Evolutionary conservation across 1,284 basidiomycete genomes (phyloP).

Genomic region (Takashimella koratensis): DNA sequence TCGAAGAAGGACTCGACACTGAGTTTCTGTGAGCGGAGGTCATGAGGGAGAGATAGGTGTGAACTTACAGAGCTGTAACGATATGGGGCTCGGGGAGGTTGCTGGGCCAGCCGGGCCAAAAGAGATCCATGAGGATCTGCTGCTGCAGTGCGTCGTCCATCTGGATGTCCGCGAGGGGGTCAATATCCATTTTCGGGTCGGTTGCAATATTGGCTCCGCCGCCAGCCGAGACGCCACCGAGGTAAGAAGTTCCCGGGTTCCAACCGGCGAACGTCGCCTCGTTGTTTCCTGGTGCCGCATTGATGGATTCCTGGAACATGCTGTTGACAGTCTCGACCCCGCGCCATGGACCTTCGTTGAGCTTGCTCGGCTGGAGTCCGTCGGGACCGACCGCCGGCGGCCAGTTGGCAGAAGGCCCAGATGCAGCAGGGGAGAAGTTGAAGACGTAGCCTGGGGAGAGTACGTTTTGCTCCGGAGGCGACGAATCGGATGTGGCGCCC

Average conservation of each 20-base stretch:
- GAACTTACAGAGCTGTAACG: conserved; percentile 43
- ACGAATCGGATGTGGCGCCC: neutral
- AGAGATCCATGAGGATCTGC: conserved; percentile 41
- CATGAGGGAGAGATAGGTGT: neutral
- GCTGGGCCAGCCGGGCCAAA: conserved; percentile 49
- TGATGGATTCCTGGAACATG: neutral
- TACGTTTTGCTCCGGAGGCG: conserved; percentile 11
- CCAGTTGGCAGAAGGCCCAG: conserved; percentile 6
- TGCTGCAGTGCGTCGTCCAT: conserved; percentile 30
- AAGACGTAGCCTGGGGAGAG: conserved; percentile 39
- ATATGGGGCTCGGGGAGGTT: conserved; percentile 47
- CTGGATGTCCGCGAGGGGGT: conserved; percentile 2
- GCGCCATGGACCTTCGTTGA: conserved; percentile 20
- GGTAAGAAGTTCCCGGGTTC: neutral
- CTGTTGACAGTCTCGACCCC: conserved; percentile 22
- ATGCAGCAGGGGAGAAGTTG: conserved; percentile 36
- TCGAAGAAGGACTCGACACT: conserved; percentile 48
- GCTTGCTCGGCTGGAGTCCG: conserved; percentile 10
- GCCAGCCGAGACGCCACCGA: neutral
- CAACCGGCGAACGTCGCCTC: neutral
- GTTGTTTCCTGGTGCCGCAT: neutral
- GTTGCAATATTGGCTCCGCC: neutral
- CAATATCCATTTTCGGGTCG: conserved; percentile 12
- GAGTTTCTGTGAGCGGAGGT: neutral
- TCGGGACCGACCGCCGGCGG: conserved; percentile 6